Evolutionary conservation across 768 basidiomycete genomes (phyloP).

Genomic region (Boletus tomentosulus): DNA sequence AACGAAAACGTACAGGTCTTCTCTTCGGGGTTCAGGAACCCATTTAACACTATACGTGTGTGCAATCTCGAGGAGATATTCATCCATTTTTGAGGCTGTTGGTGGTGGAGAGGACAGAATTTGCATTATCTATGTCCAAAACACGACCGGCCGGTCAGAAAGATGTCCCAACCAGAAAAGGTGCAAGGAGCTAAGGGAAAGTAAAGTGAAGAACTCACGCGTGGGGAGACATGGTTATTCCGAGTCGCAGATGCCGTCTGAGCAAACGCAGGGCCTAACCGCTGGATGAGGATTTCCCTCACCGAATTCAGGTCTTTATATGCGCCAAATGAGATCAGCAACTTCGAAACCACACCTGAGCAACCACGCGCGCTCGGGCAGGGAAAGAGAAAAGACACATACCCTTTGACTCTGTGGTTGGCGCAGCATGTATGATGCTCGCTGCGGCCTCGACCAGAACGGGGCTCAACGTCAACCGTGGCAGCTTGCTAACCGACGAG

Average conservation of each 20-base stretch:
- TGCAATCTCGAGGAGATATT: slow-evolving; percentile 52
- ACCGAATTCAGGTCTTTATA: slow-evolving; percentile 52
- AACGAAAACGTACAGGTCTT: slow-evolving; percentile 51
- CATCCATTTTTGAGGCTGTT: slow-evolving; percentile 52
- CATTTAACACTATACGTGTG: slow-evolving; percentile 52
- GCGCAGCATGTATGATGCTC: slow-evolving; percentile 60
- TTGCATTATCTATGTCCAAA: slow-evolving; percentile 42
- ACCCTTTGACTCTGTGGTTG: slow-evolving; percentile 59
- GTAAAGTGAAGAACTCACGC: slow-evolving; percentile 32
- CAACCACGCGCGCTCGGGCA: neutral
- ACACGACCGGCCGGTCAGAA: neutral
- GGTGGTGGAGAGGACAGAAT: slow-evolving; percentile 51
- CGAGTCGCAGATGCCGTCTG: slow-evolving; percentile 48
- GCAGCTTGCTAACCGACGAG: slow-evolving; percentile 27
- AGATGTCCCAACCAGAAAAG: neutral
- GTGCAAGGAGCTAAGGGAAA: neutral
- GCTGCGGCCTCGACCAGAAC: slow-evolving; percentile 62
- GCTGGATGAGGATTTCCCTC: slow-evolving; percentile 51
- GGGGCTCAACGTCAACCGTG: slow-evolving; percentile 36
- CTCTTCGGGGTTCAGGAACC: slow-evolving; percentile 55
- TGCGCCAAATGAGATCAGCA: neutral
- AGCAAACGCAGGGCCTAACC: slow-evolving; percentile 54
- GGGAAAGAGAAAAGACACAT: neutral
- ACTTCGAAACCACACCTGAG: neutral
- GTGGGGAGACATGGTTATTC: slow-evolving; percentile 51